phyloP scores from a whole-genome alignment of 2,329 filamentous ascomycete genomes.

The Colletotrichum sp. region DNA sequence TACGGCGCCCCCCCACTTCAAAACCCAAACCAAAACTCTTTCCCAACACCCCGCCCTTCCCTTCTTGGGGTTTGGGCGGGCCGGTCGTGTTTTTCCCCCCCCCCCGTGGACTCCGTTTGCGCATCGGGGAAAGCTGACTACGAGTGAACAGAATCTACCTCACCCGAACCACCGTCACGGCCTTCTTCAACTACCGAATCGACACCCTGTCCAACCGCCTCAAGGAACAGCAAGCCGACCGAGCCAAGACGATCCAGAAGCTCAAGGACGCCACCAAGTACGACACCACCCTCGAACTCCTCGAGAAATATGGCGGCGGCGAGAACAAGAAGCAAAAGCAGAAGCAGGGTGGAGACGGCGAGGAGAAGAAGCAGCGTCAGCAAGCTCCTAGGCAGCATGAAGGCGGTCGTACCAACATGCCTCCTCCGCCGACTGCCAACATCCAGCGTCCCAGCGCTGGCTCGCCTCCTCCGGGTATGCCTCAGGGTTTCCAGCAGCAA shows the following conservation, averaged over 20 bases:
- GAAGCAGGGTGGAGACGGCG: slow-evolving; percentile 28
- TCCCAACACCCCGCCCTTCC: no score
- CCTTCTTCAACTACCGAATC: slow-evolving; percentile 84
- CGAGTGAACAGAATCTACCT: slow-evolving; percentile 71
- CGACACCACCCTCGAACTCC: slow-evolving; percentile 88
- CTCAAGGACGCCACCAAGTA: slow-evolving; percentile 96
- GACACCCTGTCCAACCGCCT: slow-evolving; percentile 71
- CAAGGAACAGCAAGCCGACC: slow-evolving; percentile 77
- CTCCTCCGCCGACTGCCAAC: slow-evolving; percentile 68
- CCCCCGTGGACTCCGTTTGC: background rate
- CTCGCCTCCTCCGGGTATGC: slow-evolving; percentile 28
- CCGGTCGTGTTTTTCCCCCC: no score
- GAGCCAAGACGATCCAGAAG: slow-evolving; percentile 87
- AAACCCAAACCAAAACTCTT: no score
- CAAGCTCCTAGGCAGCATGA: slow-evolving; percentile 24
- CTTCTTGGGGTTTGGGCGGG: no score
- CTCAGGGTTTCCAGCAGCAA: slow-evolving; percentile 2
- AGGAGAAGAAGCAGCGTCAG: slow-evolving; percentile 33
- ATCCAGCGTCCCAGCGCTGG: slow-evolving; percentile 50
- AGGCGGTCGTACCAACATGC: slow-evolving; percentile 50
- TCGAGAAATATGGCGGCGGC: slow-evolving; percentile 89
- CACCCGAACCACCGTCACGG: slow-evolving; percentile 68
- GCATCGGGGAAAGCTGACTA: background rate
- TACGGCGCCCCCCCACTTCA: no score
- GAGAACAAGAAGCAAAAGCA: slow-evolving; percentile 51